Conservation (phyloP, 441 rosid genomes). For the Capsella rubella region DNA sequence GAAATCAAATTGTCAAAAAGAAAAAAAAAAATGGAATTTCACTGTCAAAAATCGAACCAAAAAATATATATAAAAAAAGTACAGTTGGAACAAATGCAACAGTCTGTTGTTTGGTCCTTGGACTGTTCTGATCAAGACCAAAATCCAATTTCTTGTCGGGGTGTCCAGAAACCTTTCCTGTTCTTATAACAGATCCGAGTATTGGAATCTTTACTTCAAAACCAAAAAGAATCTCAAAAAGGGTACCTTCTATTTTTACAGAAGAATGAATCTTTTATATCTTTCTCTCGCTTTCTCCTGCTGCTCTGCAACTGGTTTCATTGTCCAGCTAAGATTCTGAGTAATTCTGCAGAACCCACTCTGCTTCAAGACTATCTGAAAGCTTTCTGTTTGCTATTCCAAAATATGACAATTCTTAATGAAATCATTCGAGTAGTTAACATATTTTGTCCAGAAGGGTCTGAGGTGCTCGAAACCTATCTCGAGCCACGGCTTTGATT, state of each 20-base stretch:
- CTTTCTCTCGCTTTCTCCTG: slow-evolving; percentile 25
- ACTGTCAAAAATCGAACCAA: slow-evolving; percentile 37
- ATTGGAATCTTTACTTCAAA: slow-evolving; percentile 19
- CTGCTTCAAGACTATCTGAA: slow-evolving; percentile 44
- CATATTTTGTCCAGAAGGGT: slow-evolving; percentile 95
- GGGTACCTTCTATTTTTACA: slow-evolving; percentile 39
- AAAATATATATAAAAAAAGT: background rate
- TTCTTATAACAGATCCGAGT: slow-evolving; percentile 31
- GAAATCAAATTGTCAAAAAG: slow-evolving; percentile 19
- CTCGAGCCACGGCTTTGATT: slow-evolving; percentile 97
- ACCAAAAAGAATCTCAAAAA: slow-evolving; percentile 35
- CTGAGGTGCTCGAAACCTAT: slow-evolving; percentile 97
- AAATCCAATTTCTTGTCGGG: slow-evolving; percentile 30
- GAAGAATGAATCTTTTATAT: slow-evolving; percentile 40
- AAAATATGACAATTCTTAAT: slow-evolving; percentile 89
- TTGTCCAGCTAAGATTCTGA: slow-evolving; percentile 27
- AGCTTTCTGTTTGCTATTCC: slow-evolving; percentile 56
- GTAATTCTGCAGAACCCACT: slow-evolving; percentile 24
- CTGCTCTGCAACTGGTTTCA: slow-evolving; percentile 41
- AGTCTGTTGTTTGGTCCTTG: slow-evolving; percentile 29
- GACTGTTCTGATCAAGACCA: slow-evolving; percentile 35
- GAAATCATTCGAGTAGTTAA: slow-evolving; percentile 93
- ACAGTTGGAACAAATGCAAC: slow-evolving; percentile 40
- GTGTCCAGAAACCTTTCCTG: slow-evolving; percentile 21
- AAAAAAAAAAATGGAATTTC: slow-evolving; percentile 8